These are phyloP conservation scores for Castanea sativa DNA, from an alignment of 306 rosid genomes.

Conservation along the genomic window DNA sequence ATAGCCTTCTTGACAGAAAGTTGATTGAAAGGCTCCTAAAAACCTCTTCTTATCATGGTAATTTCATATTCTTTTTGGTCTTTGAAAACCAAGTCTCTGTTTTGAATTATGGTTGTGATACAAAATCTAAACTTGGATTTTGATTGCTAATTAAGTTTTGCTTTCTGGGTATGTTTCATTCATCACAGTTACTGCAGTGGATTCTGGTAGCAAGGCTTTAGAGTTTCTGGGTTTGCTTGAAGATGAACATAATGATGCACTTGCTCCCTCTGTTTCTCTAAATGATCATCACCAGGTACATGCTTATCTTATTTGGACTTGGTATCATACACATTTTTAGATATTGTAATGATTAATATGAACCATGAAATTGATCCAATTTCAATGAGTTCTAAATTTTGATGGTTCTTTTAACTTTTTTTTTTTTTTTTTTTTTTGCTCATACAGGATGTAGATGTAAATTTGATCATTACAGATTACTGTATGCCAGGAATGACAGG, in stretches of 20 bases:
- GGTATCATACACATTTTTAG: not conserved
- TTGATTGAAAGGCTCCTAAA: constrained; percentile 82
- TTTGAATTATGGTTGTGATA: not conserved
- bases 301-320: not conserved
- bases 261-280: constrained; percentile 25
- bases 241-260: constrained; percentile 37
- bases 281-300: constrained; percentile 40
- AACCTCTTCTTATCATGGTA: constrained; percentile 85
- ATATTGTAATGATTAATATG: too few relatives aligned
- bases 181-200: constrained; percentile 70
- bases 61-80: not conserved
- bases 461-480: constrained; percentile 82
- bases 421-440: not conserved
- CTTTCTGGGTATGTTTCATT: constrained; percentile 9
- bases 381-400: too few relatives aligned
- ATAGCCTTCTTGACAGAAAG: constrained; percentile 70
- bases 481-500: constrained; percentile 98
- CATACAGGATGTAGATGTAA: constrained; percentile 58
- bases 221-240: constrained; percentile 66
- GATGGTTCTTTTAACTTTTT: not conserved
- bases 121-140: not conserved
- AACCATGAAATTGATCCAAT: too few relatives aligned
- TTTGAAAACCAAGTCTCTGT: not conserved
- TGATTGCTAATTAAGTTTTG: constrained; percentile 1
- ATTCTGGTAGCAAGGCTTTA: constrained; percentile 78